Percentiles rank a stretch among this genome's conserved stretches.
These are phyloP conservation scores for Populus deltoides DNA, from an alignment of 345 rosid genomes.

Conservation along the genomic window DNA sequence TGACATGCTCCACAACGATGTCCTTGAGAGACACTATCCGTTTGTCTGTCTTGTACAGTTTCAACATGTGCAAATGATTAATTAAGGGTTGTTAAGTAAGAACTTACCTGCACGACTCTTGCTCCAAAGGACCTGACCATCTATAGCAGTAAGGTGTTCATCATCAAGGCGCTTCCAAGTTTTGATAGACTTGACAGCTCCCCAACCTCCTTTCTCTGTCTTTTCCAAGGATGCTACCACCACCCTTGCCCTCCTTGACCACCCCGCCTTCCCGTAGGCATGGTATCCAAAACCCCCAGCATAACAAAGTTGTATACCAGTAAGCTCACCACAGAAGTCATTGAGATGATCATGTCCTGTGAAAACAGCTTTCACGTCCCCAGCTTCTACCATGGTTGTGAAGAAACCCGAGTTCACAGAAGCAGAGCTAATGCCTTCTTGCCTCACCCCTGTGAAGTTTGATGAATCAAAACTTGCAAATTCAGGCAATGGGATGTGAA, in stretches of 20 bases:
- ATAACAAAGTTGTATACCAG: slow-evolving; percentile 79
- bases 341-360: slow-evolving; percentile 85
- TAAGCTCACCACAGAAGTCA: slow-evolving; percentile 71
- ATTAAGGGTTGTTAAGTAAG: not conserved
- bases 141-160: slow-evolving; percentile 50
- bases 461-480: slow-evolving; percentile 53
- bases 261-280: slow-evolving; percentile 90
- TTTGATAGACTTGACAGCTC: slow-evolving; percentile 64
- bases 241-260: slow-evolving; percentile 81
- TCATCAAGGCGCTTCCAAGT: slow-evolving; percentile 97
- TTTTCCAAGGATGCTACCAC: slow-evolving; percentile 69
- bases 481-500: slow-evolving; percentile 94
- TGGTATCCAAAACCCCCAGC: slow-evolving; percentile 95
- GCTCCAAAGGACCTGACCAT: slow-evolving; percentile 74
- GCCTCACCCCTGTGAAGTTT: slow-evolving; percentile 63
- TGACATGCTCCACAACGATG: not conserved
- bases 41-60: too few relatives aligned
- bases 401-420: slow-evolving; percentile 87
- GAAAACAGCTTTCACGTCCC: slow-evolving; percentile 85
- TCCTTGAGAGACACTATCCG: not conserved
- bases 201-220: slow-evolving; percentile 58
- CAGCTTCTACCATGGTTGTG: slow-evolving; percentile 67
- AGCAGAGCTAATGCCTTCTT: slow-evolving; percentile 67
- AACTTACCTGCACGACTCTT: slow-evolving; percentile 46
- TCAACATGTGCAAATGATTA: not conserved